Base-by-base conservation (phyloP, 805 yeast genomes). In the Brettanomyces sp. region DNA sequence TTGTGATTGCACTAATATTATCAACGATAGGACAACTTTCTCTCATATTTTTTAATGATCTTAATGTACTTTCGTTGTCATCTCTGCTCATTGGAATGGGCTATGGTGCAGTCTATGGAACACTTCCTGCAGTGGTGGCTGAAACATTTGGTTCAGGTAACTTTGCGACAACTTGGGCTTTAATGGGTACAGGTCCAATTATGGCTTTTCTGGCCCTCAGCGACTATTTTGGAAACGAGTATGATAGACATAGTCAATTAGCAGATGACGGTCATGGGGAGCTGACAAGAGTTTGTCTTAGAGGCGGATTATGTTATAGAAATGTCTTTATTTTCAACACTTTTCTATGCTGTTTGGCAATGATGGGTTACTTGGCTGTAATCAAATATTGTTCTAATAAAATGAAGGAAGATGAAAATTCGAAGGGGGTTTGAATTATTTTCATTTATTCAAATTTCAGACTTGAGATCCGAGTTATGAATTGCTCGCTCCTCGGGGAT, bases 161-260 rank as follows among this genome's bases (percentile, higher is more conserved):
- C 0, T 85, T 82, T 58, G 79, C 88, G 22, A 82, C 90, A 0
- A 71, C 82, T 1, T 85, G 93, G 91, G 88, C 91, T 0, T 63
- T 84, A 37, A 63, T 79, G 13, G 81, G 89, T 23, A 79, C 88
- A 0, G 90, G 90, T 6, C 87, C 88, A 1, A 63, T 82, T 21
- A 40, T 77, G 4, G 65, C 76, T 0, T 72, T 84, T 37, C 77
- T 75, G 53, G 43, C 68, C 2, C 67, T 83, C 49, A 78, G 80
- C 42, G 72, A 71, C 46, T 65, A 70, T 42, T 74, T 85, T 52
- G 88, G 87, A 1, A 46, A 53, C 8, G 72, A 76, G 32, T 70
- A 84, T 51, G 80, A 78, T 51, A 45, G 48, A 2, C 60, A 68
- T 34, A 68, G 75, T 41, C 66, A 61, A 36, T 61, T 60, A 4